Evolutionary conservation across 2,329 filamentous ascomycete species (phyloP), one percentile per base, ranked within the genome.

Genomic region (Aspergillus melleus): DNA sequence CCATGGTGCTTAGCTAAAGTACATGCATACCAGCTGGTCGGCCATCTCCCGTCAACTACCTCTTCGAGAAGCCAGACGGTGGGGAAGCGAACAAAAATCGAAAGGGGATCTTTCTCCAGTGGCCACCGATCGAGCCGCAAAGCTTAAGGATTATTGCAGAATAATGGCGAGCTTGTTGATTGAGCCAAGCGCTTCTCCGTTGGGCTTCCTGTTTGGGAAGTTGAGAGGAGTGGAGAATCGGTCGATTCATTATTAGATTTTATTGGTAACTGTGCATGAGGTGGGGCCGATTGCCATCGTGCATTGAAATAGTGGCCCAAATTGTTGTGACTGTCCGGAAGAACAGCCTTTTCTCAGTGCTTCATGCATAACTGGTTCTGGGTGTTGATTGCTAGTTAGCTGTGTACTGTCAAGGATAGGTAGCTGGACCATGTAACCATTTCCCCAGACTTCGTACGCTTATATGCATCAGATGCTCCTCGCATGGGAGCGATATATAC

Each of bases 171-270:
- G 36, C 14, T 42, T 16, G 36, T n/a, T 42, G 6, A 39, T n/a
- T 39, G 36, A 14, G 36, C 36, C 36, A 39, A 39, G 19, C 32
- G 11, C 44, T 49, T 36, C 26, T 60, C 49, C 47, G 20, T 16
- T 30, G 42, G 52, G 12, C 62, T 65, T 57, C 66, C 64, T 29
- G n/a, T 62, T 66, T 61, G 47, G 64, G 68, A 64, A 70, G 66
- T 61, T 68, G 49, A 39, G 8, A 16, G 66, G 61, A 68, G 68
- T 70, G 68, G 68, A 29, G 24, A 19, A 24, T 16, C 16, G 16
- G 24, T 49, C 30, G 39, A 22, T 4, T 47, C 16, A 4, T 14
- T 46, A 4, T 14, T 46, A 12, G 22, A 22, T 11, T 11, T 12
- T 46, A 8, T 22, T 22, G 22, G 22, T 22, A 22, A 3, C 22